These are phyloP conservation scores for Clarireedia monteithiana DNA, from an alignment of 2,329 filamentous ascomycete genomes.

Conservation along the genomic window DNA sequence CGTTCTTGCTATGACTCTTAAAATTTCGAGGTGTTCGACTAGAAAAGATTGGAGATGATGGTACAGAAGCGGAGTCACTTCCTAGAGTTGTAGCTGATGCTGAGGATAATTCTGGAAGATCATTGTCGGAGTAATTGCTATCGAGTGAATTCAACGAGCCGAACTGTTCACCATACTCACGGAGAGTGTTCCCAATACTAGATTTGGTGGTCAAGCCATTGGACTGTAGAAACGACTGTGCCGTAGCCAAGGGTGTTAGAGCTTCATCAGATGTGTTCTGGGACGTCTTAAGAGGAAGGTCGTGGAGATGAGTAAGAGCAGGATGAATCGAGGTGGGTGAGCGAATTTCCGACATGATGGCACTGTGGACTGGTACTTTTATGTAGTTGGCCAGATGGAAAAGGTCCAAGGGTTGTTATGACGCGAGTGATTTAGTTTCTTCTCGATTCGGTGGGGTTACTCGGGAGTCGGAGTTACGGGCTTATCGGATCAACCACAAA, in stretches of 20 bases:
- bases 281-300: slow-evolving; percentile 9
- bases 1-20: slow-evolving; percentile 26
- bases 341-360: slow-evolving; percentile 34
- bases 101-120: slow-evolving; percentile 18
- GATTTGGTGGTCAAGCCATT: slow-evolving; percentile 26
- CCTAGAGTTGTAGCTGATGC: slow-evolving; percentile 24
- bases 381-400: background rate
- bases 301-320: slow-evolving; percentile 35
- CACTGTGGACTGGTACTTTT: background rate
- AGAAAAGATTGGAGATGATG: slow-evolving; percentile 22
- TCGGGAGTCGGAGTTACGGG: background rate
- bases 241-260: slow-evolving; percentile 12
- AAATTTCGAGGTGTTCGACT: slow-evolving; percentile 14
- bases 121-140: slow-evolving; percentile 20
- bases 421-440: too few relatives aligned
- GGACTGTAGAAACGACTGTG: slow-evolving; percentile 17
- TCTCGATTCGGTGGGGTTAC: too few relatives aligned
- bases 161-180: slow-evolving; percentile 36
- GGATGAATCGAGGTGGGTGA: slow-evolving; percentile 46
- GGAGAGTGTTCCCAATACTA: slow-evolving; percentile 32
- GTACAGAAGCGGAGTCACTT: slow-evolving; percentile 21
- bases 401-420: too few relatives aligned
- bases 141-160: slow-evolving; percentile 31
- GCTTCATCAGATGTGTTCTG: slow-evolving; percentile 23
- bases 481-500: background rate